These are phyloP conservation scores for Salix suchowensis DNA, from an alignment of 345 rosid species.

Conservation along the genomic window DNA sequence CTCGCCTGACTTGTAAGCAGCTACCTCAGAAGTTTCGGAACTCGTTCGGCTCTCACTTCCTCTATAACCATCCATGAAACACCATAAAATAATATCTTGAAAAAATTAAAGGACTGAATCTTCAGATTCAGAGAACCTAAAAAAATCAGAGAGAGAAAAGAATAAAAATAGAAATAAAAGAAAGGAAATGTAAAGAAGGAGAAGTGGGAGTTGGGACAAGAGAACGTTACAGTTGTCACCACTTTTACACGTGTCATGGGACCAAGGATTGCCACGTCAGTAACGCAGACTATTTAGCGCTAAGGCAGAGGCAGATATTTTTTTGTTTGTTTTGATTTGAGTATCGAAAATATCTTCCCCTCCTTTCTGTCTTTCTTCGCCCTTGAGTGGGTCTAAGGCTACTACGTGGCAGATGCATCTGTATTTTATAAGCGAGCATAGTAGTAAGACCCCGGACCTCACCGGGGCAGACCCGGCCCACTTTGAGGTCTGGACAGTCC, in stretches of 20 bases:
- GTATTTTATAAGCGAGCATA: too few relatives aligned
- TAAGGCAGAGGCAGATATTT: constrained; percentile 39
- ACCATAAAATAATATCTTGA: not conserved
- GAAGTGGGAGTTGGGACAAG: constrained; percentile 10
- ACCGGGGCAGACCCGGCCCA: too few relatives aligned
- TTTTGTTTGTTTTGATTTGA: not conserved
- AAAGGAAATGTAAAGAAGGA: not conserved
- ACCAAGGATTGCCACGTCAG: constrained; percentile 44
- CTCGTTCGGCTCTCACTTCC: constrained; percentile 22
- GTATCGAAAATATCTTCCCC: constrained; percentile 41
- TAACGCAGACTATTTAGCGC: not conserved
- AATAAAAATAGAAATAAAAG: not conserved
- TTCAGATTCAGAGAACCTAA: not conserved
- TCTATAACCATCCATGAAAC: constrained; percentile 33
- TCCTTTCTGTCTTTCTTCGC: not conserved
- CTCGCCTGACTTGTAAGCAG: constrained; percentile 17
- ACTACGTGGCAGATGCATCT: too few relatives aligned
- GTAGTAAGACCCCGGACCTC: too few relatives aligned
- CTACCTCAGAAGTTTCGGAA: constrained; percentile 25
- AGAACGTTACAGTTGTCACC: constrained; percentile 51
- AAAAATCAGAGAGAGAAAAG: not conserved
- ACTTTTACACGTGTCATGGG: constrained; percentile 66
- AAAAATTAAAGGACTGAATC: not conserved
- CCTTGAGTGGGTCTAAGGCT: not conserved
- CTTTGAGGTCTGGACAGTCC: too few relatives aligned